Percentiles rank a stretch among this genome's conserved stretches.
Conservation (phyloP, 768 basidiomycete species). For the Mycena filopes region DNA sequence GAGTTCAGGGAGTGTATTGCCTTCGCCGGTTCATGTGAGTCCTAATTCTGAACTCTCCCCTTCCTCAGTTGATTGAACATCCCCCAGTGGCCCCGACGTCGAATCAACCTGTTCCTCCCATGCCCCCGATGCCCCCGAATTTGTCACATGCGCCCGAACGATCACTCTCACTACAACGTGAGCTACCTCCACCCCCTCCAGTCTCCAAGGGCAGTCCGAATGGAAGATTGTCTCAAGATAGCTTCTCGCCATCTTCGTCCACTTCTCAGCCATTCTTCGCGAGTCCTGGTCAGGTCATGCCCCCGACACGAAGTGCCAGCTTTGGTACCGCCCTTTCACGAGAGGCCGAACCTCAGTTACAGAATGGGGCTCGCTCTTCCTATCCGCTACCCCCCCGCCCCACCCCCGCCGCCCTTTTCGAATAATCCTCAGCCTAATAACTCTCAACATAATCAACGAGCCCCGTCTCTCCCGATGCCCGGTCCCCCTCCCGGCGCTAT, state of each 20-base stretch:
- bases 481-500: constrained; percentile 36
- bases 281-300: constrained; percentile 47
- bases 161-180: constrained; percentile 2
- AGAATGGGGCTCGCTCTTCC: constrained; percentile 28
- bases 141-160: constrained; percentile 17
- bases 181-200: constrained; percentile 19
- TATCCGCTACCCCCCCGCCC: constrained; percentile 26
- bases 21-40: constrained; percentile 79
- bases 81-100: constrained; percentile 63
- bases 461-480: constrained; percentile 32
- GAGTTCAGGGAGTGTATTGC: constrained; percentile 89
- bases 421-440: constrained; percentile 30
- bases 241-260: constrained; percentile 32
- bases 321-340: constrained; percentile 39
- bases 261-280: constrained; percentile 50
- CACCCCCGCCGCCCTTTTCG: constrained; percentile 18
- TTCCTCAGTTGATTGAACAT: constrained; percentile 17
- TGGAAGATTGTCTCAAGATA: constrained; percentile 20
- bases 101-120: constrained; percentile 75
- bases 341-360: constrained; percentile 37
- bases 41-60: not conserved
- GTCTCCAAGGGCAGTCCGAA: constrained; percentile 4
- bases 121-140: constrained; percentile 52
- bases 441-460: constrained; percentile 31
- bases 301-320: constrained; percentile 52